Conservation (phyloP, 1,284 basidiomycete species). For the Porogramme epimiltina region DNA sequence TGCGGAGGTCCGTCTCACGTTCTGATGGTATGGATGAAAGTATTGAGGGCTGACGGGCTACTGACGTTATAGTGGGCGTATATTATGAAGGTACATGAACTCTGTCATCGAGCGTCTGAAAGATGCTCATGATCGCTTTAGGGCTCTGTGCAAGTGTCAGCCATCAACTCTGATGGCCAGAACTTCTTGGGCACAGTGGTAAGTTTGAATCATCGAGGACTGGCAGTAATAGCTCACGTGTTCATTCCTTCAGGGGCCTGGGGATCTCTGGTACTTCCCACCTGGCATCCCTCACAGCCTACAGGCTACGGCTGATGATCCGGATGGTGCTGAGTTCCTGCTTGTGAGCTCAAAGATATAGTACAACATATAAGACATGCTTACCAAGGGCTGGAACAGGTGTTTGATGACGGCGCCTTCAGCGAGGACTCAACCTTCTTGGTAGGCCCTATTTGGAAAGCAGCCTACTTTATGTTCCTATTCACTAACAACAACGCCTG, state of each 20-base stretch:
- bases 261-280: constrained; percentile 67
- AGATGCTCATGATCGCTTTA: constrained; percentile 23
- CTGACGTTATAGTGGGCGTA: constrained; percentile 57
- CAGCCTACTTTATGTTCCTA: background rate
- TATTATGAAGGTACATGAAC: constrained; percentile 49
- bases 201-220: constrained; percentile 2
- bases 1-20: constrained; percentile 47
- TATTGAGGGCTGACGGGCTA: constrained; percentile 4
- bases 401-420: constrained; percentile 68
- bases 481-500: constrained; percentile 13
- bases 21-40: background rate
- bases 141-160: constrained; percentile 65
- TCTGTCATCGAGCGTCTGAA: background rate
- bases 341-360: constrained; percentile 44
- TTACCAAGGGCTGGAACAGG: constrained; percentile 35
- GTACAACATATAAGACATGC: background rate
- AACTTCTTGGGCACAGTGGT: constrained; percentile 61
- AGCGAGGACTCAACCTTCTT: constrained; percentile 71
- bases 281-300: constrained; percentile 57
- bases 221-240: background rate
- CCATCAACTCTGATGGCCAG: constrained; percentile 60
- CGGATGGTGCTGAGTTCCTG: constrained; percentile 69
- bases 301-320: constrained; percentile 58
- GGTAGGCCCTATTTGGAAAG: constrained; percentile 32
- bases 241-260: constrained; percentile 28